A percentile compares a stretch with the other conserved stretches of the same genome.
Conservation (phyloP, 1,139 yeast genomes). For the Groenewaldozyma sp. region DNA sequence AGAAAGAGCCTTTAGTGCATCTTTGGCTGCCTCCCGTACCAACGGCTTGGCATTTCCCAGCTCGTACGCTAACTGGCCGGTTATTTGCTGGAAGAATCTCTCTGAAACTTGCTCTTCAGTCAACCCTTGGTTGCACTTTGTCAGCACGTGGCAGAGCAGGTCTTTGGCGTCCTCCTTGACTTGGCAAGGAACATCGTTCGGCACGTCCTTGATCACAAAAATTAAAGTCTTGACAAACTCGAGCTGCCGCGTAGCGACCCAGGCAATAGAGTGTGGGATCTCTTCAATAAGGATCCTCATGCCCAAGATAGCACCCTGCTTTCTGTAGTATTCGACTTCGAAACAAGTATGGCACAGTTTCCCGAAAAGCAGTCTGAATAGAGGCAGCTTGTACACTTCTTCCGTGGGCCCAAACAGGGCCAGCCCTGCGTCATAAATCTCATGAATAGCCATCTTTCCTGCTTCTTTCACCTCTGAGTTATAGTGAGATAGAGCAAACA, state of each 20-base stretch:
- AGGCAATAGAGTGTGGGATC: slow-evolving; percentile 54
- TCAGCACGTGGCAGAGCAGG: slow-evolving; percentile 53
- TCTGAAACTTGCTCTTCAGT: slow-evolving; percentile 48
- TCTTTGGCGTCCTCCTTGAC: slow-evolving; percentile 65
- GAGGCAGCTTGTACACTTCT: slow-evolving; percentile 60
- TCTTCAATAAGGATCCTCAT: slow-evolving; percentile 63
- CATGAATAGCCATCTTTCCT: slow-evolving; percentile 59
- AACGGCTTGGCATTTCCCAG: slow-evolving; percentile 78
- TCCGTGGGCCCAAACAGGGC: slow-evolving; percentile 59
- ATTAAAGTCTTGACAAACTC: slow-evolving; percentile 81
- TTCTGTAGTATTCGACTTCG: slow-evolving; percentile 75
- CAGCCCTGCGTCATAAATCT: slow-evolving; percentile 53
- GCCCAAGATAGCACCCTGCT: slow-evolving; percentile 86
- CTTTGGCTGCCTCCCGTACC: slow-evolving; percentile 77
- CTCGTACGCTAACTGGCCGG: slow-evolving; percentile 84
- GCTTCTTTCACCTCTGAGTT: slow-evolving; percentile 57
- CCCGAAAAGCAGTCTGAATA: slow-evolving; percentile 67
- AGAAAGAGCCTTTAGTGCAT: slow-evolving; percentile 57
- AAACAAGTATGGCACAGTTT: slow-evolving; percentile 86
- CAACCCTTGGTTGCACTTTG: slow-evolving; percentile 53
- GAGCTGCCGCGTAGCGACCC: slow-evolving; percentile 71
- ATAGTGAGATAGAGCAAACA: slow-evolving; percentile 74
- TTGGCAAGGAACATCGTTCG: slow-evolving; percentile 75
- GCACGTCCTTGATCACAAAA: slow-evolving; percentile 85
- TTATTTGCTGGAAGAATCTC: slow-evolving; percentile 73